A percentile compares a stretch with the other conserved stretches of the same genome.
Conservation (phyloP, 2,329 filamentous ascomycete species). For the Fusarium neocosmosporiellum region DNA sequence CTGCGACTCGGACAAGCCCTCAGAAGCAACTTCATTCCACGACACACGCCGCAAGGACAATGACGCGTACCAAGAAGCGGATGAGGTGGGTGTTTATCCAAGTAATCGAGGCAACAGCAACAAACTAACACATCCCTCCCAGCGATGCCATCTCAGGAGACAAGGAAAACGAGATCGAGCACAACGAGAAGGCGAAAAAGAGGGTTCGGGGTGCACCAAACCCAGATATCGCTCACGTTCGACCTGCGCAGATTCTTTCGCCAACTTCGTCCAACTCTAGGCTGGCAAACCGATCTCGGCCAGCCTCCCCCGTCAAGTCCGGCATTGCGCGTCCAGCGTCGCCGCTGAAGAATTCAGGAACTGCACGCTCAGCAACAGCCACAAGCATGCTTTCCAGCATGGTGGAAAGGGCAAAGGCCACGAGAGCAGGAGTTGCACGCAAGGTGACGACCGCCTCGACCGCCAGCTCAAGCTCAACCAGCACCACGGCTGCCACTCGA, state of each 20-base stretch:
- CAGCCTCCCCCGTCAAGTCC: constrained; percentile 66
- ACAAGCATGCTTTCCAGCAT: constrained; percentile 64
- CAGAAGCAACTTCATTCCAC: constrained; percentile 48
- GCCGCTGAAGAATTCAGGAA: constrained; percentile 66
- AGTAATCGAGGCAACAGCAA: neutral
- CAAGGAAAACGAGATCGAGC: constrained; percentile 79
- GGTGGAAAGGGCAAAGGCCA: constrained; percentile 70
- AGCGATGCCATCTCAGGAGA: constrained; percentile 76
- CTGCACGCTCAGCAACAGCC: constrained; percentile 53
- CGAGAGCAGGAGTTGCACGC: constrained; percentile 59
- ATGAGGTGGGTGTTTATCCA: constrained; percentile 57
- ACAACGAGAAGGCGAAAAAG: constrained; percentile 77
- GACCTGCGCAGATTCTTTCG: constrained; percentile 75
- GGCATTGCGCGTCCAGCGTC: constrained; percentile 69
- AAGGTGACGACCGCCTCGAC: constrained; percentile 60
- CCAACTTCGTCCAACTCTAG: constrained; percentile 86
- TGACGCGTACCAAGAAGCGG: constrained; percentile 56
- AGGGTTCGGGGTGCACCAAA: constrained; percentile 59
- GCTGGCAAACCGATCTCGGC: constrained; percentile 61
- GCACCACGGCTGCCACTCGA: constrained; percentile 48
- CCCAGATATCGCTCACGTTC: constrained; percentile 51
- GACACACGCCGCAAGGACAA: constrained; percentile 32
- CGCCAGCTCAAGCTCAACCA: constrained; percentile 54
- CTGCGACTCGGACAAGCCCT: constrained; percentile 49
- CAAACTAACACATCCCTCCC: constrained; percentile 45